A percentile compares a stretch with the other conserved stretches of the same genome.
Evolutionary conservation across 352 stramenopile species (phyloP).

Genomic region (Pythium aphanidermatum): DNA sequence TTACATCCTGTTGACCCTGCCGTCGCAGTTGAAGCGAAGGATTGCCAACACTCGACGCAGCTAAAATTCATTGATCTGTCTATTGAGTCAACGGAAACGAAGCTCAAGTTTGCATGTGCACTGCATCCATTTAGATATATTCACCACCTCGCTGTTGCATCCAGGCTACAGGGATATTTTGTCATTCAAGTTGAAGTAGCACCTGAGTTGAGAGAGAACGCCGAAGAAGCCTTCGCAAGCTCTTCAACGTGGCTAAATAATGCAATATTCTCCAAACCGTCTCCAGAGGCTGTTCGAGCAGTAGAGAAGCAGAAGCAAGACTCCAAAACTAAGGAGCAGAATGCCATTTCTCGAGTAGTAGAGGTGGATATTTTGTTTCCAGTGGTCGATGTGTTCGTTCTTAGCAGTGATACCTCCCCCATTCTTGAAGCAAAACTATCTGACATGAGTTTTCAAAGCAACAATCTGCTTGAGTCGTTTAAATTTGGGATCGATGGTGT

Average conservation of each 20-base stretch:
- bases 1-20: no score
- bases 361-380: slow-evolving; percentile 53
- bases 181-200: slow-evolving; percentile 40
- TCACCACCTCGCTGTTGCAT: slow-evolving; percentile 54
- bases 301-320: slow-evolving; percentile 14
- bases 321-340: slow-evolving; percentile 1
- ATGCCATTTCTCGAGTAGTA: slow-evolving; percentile 24
- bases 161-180: slow-evolving; percentile 67
- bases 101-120: slow-evolving; percentile 45
- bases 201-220: slow-evolving; percentile 40
- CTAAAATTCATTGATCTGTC: slow-evolving; percentile 33
- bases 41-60: not conserved
- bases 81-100: slow-evolving; percentile 50
- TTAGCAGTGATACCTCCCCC: slow-evolving; percentile 54
- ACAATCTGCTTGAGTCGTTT: slow-evolving; percentile 43
- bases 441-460: slow-evolving; percentile 46
- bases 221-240: slow-evolving; percentile 40
- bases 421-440: slow-evolving; percentile 56
- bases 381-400: slow-evolving; percentile 54
- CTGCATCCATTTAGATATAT: slow-evolving; percentile 69
- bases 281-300: slow-evolving; percentile 6
- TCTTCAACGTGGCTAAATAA: slow-evolving; percentile 52
- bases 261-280: slow-evolving; percentile 31
- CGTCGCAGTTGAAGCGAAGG: not conserved
- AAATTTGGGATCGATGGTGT: slow-evolving; percentile 48